Conservation (phyloP, 768 basidiomycete species). For the Dioszegia crocea region DNA sequence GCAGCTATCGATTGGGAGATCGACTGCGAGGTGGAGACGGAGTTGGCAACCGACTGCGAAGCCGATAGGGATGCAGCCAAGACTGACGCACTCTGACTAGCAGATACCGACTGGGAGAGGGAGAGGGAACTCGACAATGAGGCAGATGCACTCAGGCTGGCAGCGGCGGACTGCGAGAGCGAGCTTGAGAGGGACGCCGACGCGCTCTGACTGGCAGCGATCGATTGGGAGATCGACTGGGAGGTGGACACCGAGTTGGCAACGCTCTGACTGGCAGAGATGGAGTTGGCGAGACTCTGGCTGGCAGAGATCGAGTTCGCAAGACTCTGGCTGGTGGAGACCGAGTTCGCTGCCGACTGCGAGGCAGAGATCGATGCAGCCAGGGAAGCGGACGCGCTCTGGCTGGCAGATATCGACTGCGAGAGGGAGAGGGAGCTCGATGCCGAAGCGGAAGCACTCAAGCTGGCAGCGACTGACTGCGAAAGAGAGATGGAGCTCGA, state of each 20-base stretch:
- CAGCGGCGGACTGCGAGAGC: not conserved
- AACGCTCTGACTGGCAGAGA: not conserved
- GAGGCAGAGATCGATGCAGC: not conserved
- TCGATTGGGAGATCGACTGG: not conserved
- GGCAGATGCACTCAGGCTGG: not conserved
- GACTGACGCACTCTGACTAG: not conserved
- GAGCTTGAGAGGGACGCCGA: constrained; percentile 7
- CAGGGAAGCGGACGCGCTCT: not conserved
- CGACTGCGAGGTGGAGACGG: too few species aligned
- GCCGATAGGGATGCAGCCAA: too few species aligned
- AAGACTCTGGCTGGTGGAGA: not conserved
- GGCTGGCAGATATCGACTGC: not conserved
- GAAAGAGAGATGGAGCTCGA: not conserved
- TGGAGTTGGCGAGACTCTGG: not conserved
- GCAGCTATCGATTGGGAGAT: too few species aligned
- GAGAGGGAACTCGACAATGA: constrained; percentile 1
- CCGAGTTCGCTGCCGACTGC: not conserved
- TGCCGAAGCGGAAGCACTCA: too few species aligned
- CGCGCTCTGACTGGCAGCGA: not conserved
- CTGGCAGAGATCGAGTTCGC: not conserved
- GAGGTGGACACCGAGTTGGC: not conserved
- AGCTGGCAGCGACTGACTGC: constrained; percentile 3
- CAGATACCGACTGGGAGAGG: not conserved
- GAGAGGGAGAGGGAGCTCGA: too few species aligned
- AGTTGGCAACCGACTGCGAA: too few species aligned